These are phyloP conservation scores for Parasitella parasitica DNA, from an alignment of 371 early-diverging fungal species.

Conservation along the genomic window DNA sequence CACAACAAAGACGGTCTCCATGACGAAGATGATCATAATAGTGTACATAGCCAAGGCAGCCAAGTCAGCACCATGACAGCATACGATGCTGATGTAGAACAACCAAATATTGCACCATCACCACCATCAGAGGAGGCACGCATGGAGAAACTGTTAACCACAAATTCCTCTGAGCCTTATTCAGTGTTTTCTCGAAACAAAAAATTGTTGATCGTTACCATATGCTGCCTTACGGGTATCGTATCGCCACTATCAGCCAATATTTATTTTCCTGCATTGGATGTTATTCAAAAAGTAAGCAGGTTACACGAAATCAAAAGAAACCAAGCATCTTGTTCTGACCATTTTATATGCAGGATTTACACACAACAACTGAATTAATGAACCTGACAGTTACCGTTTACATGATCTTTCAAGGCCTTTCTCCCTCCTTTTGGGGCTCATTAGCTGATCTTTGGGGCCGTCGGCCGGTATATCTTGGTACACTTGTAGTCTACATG, in stretches of 20 bases:
- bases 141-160: not conserved
- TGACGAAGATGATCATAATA: not conserved
- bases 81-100: not conserved
- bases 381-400: slow-evolving; percentile 33
- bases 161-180: not conserved
- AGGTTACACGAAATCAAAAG: not conserved
- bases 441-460: slow-evolving; percentile 60
- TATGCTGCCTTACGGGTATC: slow-evolving; percentile 7
- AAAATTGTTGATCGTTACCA: not conserved
- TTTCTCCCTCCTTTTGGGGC: slow-evolving; percentile 60
- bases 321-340: not conserved
- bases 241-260: slow-evolving; percentile 23
- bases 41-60: not conserved
- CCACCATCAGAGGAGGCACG: not conserved
- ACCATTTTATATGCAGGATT: slow-evolving; percentile 13
- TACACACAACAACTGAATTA: slow-evolving; percentile 18
- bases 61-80: not conserved
- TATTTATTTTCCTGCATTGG: slow-evolving; percentile 21
- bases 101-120: not conserved
- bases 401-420: slow-evolving; percentile 37
- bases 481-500: slow-evolving; percentile 54
- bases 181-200: not conserved
- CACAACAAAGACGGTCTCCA: not conserved
- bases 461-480: slow-evolving; percentile 59
- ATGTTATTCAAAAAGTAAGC: slow-evolving; percentile 15